These are phyloP conservation scores for Kuraishia ogatae DNA, from an alignment of 805 yeast species.

Conservation along the genomic window DNA sequence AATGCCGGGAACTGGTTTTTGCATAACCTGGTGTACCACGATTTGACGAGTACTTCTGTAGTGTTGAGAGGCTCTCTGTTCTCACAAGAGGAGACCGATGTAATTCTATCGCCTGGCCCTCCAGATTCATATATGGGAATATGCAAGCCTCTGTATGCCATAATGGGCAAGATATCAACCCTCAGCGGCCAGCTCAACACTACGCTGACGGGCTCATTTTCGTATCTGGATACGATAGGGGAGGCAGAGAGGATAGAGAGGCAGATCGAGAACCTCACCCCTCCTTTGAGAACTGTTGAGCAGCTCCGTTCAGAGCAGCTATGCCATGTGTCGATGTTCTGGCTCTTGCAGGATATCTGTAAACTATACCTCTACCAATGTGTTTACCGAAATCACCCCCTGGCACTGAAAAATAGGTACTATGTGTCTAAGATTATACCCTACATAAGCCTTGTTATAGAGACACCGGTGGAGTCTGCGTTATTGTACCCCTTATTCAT, in stretches of 20 bases:
- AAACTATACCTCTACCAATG: not conserved
- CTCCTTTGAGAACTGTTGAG: not conserved
- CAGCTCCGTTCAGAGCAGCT: not conserved
- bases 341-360: not conserved
- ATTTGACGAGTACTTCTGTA: not conserved
- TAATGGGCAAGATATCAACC: not conserved
- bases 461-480: not conserved
- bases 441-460: not conserved
- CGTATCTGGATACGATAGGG: not conserved
- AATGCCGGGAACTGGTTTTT: not conserved
- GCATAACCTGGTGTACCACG: not conserved
- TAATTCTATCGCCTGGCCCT: not conserved
- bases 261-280: not conserved
- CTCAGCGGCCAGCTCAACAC: not conserved
- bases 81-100: not conserved
- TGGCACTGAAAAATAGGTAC: not conserved
- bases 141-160: not conserved
- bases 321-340: not conserved
- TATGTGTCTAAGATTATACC: not conserved
- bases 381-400: constrained; percentile 1
- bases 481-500: constrained; percentile 1
- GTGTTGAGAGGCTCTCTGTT: not conserved
- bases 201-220: not conserved
- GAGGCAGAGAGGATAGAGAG: not conserved
- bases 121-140: not conserved